Conservation (phyloP, 202 grass and related monocot genomes). For the Eragrostis tef region DNA sequence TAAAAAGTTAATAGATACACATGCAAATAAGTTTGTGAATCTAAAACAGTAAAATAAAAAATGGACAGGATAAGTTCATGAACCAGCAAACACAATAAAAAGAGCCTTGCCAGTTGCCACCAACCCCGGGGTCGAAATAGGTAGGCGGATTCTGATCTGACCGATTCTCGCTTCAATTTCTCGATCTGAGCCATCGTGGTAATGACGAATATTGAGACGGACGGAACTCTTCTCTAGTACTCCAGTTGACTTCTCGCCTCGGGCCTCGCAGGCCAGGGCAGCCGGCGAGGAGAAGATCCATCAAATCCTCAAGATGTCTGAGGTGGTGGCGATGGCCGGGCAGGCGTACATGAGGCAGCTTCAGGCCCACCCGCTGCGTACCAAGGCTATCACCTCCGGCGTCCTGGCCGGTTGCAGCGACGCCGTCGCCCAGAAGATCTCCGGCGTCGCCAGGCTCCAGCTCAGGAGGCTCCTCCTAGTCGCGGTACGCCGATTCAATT, state of each 20-base stretch:
- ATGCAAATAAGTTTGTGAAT: no score
- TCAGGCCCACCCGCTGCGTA: conserved; percentile 72
- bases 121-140: background rate
- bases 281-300: background rate
- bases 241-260: conserved; percentile 8
- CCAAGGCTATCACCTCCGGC: conserved; percentile 89
- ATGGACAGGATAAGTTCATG: no score
- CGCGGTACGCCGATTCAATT: conserved; percentile 49
- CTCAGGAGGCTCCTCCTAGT: conserved; percentile 84
- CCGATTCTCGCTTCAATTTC: background rate
- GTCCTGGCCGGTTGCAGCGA: conserved; percentile 89
- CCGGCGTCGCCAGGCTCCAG: conserved; percentile 68
- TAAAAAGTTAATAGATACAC: no score
- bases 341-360: conserved; percentile 83
- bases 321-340: conserved; percentile 66
- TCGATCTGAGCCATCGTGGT: no score
- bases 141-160: background rate
- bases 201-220: background rate
- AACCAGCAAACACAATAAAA: no score
- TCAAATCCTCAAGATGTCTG: conserved; percentile 57
- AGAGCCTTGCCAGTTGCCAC: no score
- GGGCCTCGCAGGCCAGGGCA: background rate
- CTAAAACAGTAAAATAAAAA: no score
- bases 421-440: conserved; percentile 80
- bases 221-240: background rate